Percentiles rank a stretch among this genome's conserved stretches.
Conservation (phyloP, 257 asterid genomes). For the Solanum chiquidenum region DNA sequence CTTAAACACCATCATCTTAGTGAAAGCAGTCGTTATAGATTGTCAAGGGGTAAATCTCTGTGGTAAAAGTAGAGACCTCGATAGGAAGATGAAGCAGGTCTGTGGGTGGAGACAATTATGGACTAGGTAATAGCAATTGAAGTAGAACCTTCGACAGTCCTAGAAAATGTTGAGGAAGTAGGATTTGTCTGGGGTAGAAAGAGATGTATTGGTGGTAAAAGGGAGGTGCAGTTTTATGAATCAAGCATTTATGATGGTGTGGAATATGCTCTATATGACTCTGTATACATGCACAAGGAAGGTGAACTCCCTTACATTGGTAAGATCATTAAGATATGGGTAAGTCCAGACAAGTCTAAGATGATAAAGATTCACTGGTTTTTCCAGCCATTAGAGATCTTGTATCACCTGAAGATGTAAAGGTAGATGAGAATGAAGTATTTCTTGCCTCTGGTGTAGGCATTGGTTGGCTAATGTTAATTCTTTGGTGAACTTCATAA, state of each 20-base stretch:
- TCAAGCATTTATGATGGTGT: constrained; percentile 47
- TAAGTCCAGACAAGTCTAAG: constrained; percentile 20
- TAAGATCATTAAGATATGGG: constrained; percentile 66
- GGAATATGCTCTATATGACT: constrained; percentile 46
- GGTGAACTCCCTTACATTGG: constrained; percentile 53
- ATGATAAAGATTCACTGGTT: constrained; percentile 73
- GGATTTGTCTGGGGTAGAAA: constrained; percentile 57
- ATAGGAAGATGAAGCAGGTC: not conserved
- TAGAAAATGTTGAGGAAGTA: constrained; percentile 22
- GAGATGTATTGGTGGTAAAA: constrained; percentile 37
- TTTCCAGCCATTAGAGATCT: constrained; percentile 63
- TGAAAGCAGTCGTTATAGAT: not conserved
- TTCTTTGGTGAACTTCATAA: constrained; percentile 32
- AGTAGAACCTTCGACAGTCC: not conserved
- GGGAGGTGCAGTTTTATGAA: constrained; percentile 43
- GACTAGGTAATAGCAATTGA: not conserved
- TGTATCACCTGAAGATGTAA: constrained; percentile 24
- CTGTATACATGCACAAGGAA: constrained; percentile 48
- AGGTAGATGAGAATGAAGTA: constrained; percentile 42
- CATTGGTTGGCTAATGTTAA: constrained; percentile 39
- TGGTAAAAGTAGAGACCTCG: not conserved
- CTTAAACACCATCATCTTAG: not conserved
- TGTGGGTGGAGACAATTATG: not conserved
- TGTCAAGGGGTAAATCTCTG: not conserved
- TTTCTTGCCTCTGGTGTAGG: constrained; percentile 80